Conservation (phyloP, 2,329 filamentous ascomycete genomes). For the Cucurbitaria berberidis region DNA sequence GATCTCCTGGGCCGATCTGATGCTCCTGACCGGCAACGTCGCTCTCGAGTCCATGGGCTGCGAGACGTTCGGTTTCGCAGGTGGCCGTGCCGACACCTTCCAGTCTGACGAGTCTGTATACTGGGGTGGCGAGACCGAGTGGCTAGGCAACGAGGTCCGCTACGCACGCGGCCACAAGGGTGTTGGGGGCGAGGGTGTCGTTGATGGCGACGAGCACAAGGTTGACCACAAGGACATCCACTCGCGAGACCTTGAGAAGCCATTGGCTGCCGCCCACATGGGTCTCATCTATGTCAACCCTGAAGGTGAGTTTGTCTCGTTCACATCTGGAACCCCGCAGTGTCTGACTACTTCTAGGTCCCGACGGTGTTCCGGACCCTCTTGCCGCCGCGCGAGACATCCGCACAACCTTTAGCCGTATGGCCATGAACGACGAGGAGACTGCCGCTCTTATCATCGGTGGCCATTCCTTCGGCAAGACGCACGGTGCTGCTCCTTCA, state of each 20-base stretch:
- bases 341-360: conserved; percentile 54
- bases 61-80: conserved; percentile 75
- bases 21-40: conserved; percentile 76
- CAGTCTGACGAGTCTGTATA: conserved; percentile 78
- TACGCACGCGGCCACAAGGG: conserved; percentile 63
- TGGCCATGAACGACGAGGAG: conserved; percentile 85
- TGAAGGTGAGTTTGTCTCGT: conserved; percentile 50
- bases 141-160: conserved; percentile 75
- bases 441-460: conserved; percentile 80
- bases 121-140: conserved; percentile 78
- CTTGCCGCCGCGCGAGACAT: conserved; percentile 74
- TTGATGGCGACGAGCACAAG: conserved; percentile 43
- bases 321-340: neutral
- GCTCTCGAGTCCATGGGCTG: conserved; percentile 79
- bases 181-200: conserved; percentile 48
- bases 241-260: conserved; percentile 68
- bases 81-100: conserved; percentile 74
- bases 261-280: conserved; percentile 73
- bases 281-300: conserved; percentile 85
- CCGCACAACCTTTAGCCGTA: conserved; percentile 74
- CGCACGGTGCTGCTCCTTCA: conserved; percentile 72
- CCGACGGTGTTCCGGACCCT: conserved; percentile 73
- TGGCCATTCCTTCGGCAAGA: conserved; percentile 82
- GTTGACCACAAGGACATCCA: conserved; percentile 49
- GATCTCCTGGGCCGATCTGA: conserved; percentile 79